Evolutionary conservation across 2,329 filamentous ascomycete species (phyloP), one percentile per base, ranked within the genome.

Genomic region (Phaeosphaeriaceae sp.): DNA sequence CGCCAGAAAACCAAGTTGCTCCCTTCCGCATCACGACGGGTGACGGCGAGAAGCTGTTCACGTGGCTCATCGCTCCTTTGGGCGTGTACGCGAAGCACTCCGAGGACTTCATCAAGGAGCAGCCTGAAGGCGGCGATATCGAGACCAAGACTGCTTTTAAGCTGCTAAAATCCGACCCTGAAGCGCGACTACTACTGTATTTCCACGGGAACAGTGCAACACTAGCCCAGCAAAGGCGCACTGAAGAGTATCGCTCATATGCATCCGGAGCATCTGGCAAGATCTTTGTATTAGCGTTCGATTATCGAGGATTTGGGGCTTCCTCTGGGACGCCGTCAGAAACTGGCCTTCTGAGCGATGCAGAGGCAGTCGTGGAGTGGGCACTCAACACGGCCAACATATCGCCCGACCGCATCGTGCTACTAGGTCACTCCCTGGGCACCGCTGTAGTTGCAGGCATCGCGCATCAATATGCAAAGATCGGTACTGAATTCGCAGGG

Each of bases 61-160:
- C 91, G n/a, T 98, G 94, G 94, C 93, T 97, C 69, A 84, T 97
- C 51, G 80, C 97, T 48, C 94, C 94, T 0, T 78, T 96, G 5
- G 87, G 89, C 27, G 79, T 92, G 0, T 96, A 96, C 73, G 82
- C 87, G 7, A 83, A 88, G 62, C 84, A 96, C 67, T 88, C 92
- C 65, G 78, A 83, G 15, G 78, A 79, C 1, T 81, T 96, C 11
- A 88, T 94, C 66, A 77, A 83, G 10, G 79, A 81, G 13, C 59
- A 62, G 13, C 51, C 63, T 19, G 57, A 54, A 5, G 53, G 60
- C 9, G 53, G 85, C 76, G 80, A 82, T 60, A 78, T 85, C 51
- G 82, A 80, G 20, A 63, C 80, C 15, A 83, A 80, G 1, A 63
- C 79, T 17, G 80, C 82, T 2, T 85, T 84, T 60, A 80, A 80